These are phyloP conservation scores for Aquilaria yunnanensis DNA, from an alignment of 345 rosid genomes.

Conservation along the genomic window DNA sequence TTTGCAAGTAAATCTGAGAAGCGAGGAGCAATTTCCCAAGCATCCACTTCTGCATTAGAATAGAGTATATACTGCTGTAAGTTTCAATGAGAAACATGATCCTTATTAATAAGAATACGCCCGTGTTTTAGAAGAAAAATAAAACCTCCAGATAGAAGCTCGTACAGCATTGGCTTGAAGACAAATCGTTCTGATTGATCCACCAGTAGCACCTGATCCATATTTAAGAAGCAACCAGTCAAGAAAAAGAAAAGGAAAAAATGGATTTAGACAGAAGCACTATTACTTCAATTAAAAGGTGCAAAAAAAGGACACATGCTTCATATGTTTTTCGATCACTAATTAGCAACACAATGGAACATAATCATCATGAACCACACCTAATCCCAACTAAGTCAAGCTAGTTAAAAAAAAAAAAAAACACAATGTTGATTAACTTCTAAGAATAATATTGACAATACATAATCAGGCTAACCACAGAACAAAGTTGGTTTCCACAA, in stretches of 20 bases:
- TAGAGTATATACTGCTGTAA: background rate
- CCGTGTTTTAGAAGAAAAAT: slow-evolving; percentile 5
- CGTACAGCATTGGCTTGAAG: slow-evolving; percentile 94
- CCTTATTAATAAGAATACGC: background rate
- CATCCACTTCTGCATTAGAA: slow-evolving; percentile 75
- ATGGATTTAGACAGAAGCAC: background rate
- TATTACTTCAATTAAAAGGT: background rate
- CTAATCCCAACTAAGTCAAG: too few species aligned
- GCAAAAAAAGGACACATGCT: background rate
- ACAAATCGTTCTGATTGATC: slow-evolving; percentile 93
- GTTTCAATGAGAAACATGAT: too few species aligned
- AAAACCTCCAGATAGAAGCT: slow-evolving; percentile 86
- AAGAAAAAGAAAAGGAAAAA: background rate
- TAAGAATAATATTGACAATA: background rate
- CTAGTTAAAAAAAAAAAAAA: too few species aligned
- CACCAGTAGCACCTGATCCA: slow-evolving; percentile 74
- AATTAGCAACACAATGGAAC: too few species aligned
- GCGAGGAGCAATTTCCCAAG: slow-evolving; percentile 96
- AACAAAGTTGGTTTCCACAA: background rate
- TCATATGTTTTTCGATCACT: too few species aligned
- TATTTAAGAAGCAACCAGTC: background rate
- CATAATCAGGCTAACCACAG: background rate
- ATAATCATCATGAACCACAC: too few species aligned
- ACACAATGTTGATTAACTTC: background rate
- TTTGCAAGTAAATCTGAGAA: slow-evolving; percentile 77